A percentile compares a stretch with the other conserved stretches of the same genome.
Conservation (phyloP, 192 early-diverging fungal genomes). For the Entomortierella parvispora region DNA sequence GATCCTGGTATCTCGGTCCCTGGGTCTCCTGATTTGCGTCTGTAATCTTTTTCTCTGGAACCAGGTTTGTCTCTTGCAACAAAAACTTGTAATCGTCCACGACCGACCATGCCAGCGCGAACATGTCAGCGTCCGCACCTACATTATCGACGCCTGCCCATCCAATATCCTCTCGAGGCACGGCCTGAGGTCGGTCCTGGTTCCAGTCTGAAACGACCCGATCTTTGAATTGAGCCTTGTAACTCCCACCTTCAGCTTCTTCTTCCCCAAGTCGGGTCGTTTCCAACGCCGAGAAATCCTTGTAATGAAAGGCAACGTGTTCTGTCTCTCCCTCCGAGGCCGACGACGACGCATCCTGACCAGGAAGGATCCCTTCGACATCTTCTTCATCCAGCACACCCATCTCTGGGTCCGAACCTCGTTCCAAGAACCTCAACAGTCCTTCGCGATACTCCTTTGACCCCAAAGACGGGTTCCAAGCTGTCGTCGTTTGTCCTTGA, state of each 20-base stretch:
- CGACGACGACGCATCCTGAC: constrained; percentile 15
- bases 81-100: constrained; percentile 38
- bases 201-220: constrained; percentile 2
- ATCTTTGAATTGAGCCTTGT: constrained; percentile 1
- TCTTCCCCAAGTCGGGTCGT: neutral
- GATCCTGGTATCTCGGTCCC: constrained; percentile 1
- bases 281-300: constrained; percentile 10
- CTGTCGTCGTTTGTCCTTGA: neutral
- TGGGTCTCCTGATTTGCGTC: neutral
- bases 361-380: too few relatives aligned
- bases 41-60: neutral
- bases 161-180: constrained; percentile 19
- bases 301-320: constrained; percentile 11
- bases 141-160: constrained; percentile 40
- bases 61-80: constrained; percentile 19
- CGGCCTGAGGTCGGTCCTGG: constrained; percentile 14
- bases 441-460: constrained; percentile 13
- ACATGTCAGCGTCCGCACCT: constrained; percentile 38
- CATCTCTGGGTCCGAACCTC: constrained; percentile 21
- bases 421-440: constrained; percentile 19
- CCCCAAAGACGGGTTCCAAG: constrained; percentile 19
- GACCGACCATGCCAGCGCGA: constrained; percentile 22
- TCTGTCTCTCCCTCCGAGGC: constrained; percentile 10
- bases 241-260: neutral
- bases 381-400: too few relatives aligned